Conservation (phyloP, 1,284 basidiomycete genomes). For the Apiotrichum mycotoxinovorans region DNA sequence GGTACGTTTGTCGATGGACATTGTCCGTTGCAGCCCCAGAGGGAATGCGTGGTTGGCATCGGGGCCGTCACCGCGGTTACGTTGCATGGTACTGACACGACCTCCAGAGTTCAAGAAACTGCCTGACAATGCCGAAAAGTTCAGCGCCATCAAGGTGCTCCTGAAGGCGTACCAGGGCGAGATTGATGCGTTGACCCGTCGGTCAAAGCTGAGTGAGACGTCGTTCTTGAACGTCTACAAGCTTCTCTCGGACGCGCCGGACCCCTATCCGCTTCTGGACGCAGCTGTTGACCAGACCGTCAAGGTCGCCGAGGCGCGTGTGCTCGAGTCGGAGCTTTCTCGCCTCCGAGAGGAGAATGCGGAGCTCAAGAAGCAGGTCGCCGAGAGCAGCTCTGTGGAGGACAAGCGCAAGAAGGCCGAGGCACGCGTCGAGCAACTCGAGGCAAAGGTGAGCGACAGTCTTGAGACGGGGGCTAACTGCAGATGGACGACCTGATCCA, state of each 20-base stretch:
- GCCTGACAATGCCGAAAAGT: conserved; percentile 74
- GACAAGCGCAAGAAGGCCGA: conserved; percentile 73
- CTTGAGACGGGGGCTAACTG: neutral
- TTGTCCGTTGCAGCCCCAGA: too few species aligned
- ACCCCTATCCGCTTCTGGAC: conserved; percentile 93
- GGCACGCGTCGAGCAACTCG: conserved; percentile 68
- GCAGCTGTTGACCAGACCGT: conserved; percentile 89
- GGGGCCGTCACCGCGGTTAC: too few species aligned
- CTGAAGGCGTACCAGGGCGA: conserved; percentile 95
- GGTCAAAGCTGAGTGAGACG: conserved; percentile 85
- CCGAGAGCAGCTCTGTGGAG: conserved; percentile 64
- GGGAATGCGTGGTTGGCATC: too few species aligned
- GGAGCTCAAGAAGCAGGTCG: conserved; percentile 67
- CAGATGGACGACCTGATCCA: conserved; percentile 87
- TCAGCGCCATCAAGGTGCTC: conserved; percentile 76
- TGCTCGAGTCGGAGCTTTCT: conserved; percentile 68
- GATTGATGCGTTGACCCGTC: conserved; percentile 89
- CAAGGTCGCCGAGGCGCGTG: conserved; percentile 71
- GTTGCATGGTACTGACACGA: neutral
- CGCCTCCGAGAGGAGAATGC: conserved; percentile 73
- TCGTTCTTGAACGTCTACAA: conserved; percentile 93
- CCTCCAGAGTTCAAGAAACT: conserved; percentile 85
- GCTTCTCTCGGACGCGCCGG: conserved; percentile 85
- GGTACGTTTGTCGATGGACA: conserved; percentile 61
- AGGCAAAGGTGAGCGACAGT: conserved; percentile 63